Base-by-base conservation (phyloP, 2,329 filamentous ascomycete species). In the Hawksworthiomyces lignivorus region DNA sequence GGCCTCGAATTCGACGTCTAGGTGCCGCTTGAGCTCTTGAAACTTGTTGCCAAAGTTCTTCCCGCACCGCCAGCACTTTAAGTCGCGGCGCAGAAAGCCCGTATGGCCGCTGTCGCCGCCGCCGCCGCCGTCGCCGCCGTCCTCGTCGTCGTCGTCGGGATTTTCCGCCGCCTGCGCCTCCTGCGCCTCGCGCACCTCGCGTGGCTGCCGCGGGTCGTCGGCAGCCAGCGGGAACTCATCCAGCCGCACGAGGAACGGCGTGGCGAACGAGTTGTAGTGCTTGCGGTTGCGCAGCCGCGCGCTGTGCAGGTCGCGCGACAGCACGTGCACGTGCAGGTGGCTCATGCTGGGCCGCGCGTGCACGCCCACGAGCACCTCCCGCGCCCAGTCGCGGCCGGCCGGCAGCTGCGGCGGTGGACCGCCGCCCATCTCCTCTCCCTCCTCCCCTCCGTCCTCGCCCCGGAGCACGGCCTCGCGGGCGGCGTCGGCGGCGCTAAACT, bases 201-300 rank as follows among this genome's bases (percentile, higher is more conserved):
- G 72, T 43, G 77, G 57, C 49, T 81, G 70, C 45, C 87, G 66
- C 34, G 64, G 60, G 58, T 94, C 87, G 41, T 81, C 75, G 20
- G 66, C 48, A 0, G 71, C 68, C 22, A 97, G 64, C 5, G 92
- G 90, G 37, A 96, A 90, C 46, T 89, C 84, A 18, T 79, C 79
- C 20, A 97, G 55, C 14, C 73, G 70, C 11, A 97, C 75, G 18
- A 98, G 76, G 59, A 97, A 98, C 4, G 76, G 75, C 39, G 89
- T 94, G 24, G 77, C 80, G 63, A 97, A 97, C 49, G 84, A 92
- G 56, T 92, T 87, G 64, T 96, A 97, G 63, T 97, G 92, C 59
- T 88, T 90, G 49, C 80, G 73, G 57, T 90, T 80, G 63, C 82
- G 86, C 61, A 96, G 51, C 34, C 72, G 73, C 10, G 75, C 72